A percentile compares a stretch with the other conserved stretches of the same genome.
phyloP scores from a whole-genome alignment of 2,329 filamentous ascomycete genomes.

The Aspergillus awamori region DNA sequence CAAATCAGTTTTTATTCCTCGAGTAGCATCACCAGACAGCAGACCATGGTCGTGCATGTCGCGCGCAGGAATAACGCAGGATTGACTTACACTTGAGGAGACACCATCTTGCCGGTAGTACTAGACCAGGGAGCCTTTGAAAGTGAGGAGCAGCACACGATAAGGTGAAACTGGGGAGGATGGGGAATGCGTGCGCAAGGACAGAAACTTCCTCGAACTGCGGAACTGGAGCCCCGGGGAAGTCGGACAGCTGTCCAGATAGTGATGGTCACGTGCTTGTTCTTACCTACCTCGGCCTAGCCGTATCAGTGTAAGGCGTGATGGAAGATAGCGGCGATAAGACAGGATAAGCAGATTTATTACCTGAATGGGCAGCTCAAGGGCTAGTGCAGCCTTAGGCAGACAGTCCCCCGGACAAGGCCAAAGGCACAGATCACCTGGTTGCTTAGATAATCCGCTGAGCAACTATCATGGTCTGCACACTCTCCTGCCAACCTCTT shows the following conservation, averaged over 20 bases:
- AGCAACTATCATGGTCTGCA: conserved; percentile 22
- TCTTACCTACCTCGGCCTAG: not conserved
- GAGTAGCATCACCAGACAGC: not conserved
- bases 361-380: not conserved
- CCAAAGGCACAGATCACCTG: conserved; percentile 17
- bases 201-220: conserved; percentile 25
- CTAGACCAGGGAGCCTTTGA: conserved; percentile 16
- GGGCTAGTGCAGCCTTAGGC: conserved; percentile 17
- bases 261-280: conserved; percentile 22
- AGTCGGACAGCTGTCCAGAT: conserved; percentile 32
- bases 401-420: not conserved
- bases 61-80: not conserved
- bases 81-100: conserved; percentile 63
- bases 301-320: not conserved
- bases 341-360: not conserved
- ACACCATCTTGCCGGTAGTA: conserved; percentile 60
- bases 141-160: conserved; percentile 17
- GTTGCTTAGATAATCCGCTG: conserved; percentile 22
- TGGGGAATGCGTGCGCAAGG: conserved; percentile 19
- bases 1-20: conserved; percentile 17
- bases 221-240: conserved; percentile 22
- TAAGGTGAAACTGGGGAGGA: conserved; percentile 13
- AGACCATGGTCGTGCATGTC: not conserved
- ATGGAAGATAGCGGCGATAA: conserved; percentile 13
- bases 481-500: conserved; percentile 17